These are phyloP conservation scores for Ceratobasidium papillatum DNA, from an alignment of 1,284 basidiomycete species.

Conservation along the genomic window DNA sequence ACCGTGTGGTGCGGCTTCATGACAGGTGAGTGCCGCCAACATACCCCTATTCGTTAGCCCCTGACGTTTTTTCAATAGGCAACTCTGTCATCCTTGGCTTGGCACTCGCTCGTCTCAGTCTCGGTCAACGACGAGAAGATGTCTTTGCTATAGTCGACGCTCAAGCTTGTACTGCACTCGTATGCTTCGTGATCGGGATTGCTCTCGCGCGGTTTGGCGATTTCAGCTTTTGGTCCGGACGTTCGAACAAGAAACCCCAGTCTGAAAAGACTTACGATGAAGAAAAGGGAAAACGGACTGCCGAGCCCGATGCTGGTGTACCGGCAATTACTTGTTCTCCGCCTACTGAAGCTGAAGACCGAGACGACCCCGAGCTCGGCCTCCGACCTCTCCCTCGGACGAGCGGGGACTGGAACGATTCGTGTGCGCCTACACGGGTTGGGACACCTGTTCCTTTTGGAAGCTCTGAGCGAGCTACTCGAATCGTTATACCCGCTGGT, in stretches of 20 bases:
- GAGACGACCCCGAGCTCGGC: background rate
- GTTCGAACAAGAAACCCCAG: background rate
- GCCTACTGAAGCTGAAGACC: background rate
- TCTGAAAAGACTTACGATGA: background rate
- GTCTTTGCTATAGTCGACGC: slow-evolving; percentile 22
- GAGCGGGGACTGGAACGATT: slow-evolving; percentile 17
- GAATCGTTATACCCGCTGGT: background rate
- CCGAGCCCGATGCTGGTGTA: background rate
- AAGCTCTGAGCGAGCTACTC: background rate
- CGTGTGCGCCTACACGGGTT: slow-evolving; percentile 24
- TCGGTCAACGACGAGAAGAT: slow-evolving; percentile 23
- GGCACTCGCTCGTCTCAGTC: slow-evolving; percentile 13
- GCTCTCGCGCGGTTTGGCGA: slow-evolving; percentile 28
- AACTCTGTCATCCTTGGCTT: slow-evolving; percentile 33
- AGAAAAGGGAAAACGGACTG: background rate
- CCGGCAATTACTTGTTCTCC: background rate
- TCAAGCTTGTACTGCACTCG: slow-evolving; percentile 17
- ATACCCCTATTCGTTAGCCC: background rate
- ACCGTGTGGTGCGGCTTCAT: slow-evolving; percentile 35
- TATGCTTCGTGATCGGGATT: slow-evolving; percentile 25
- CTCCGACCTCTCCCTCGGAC: background rate
- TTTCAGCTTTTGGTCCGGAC: slow-evolving; percentile 6
- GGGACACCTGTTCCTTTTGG: slow-evolving; percentile 26
- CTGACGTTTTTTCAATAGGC: slow-evolving; percentile 5
- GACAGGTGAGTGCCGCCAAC: background rate